Conservation (phyloP, 495 filamentous ascomycete species). For the Clohesyomyces aquaticus region DNA sequence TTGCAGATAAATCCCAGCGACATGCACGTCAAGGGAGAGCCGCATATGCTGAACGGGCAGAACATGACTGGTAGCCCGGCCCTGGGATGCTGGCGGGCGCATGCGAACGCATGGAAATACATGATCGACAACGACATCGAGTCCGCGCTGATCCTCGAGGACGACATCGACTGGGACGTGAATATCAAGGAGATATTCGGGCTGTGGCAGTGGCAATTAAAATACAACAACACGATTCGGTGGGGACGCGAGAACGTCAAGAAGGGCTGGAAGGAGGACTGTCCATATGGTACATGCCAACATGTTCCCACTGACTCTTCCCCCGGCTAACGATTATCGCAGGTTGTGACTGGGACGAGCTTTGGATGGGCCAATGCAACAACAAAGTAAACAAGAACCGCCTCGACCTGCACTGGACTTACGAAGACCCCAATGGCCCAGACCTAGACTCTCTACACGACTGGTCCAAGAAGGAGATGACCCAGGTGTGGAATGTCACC, state of each 20-base stretch:
- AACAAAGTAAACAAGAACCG: conserved; percentile 22
- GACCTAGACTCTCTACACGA: neutral
- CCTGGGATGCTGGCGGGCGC: conserved; percentile 49
- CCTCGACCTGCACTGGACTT: conserved; percentile 24
- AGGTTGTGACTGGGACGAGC: conserved; percentile 38
- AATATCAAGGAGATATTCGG: conserved; percentile 48
- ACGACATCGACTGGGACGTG: conserved; percentile 56
- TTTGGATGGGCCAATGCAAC: conserved; percentile 34
- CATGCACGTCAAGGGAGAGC: conserved; percentile 45
- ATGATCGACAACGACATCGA: conserved; percentile 50
- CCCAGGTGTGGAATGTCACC: conserved; percentile 17
- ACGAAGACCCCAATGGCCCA: conserved; percentile 20
- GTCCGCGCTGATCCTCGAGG: conserved; percentile 54
- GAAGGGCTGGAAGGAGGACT: conserved; percentile 28
- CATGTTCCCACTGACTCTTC: neutral
- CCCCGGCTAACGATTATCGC: neutral
- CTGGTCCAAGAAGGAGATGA: conserved; percentile 18
- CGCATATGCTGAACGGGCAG: conserved; percentile 32
- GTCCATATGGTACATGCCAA: conserved; percentile 26
- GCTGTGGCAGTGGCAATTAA: conserved; percentile 22
- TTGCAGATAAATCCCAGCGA: conserved; percentile 20
- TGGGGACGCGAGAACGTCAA: conserved; percentile 21
- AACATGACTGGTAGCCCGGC: conserved; percentile 20
- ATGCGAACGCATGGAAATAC: conserved; percentile 47
- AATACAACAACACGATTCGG: conserved; percentile 34